Evolutionary conservation across 116 monocot genomes (phyloP), one percentile per base, ranked within the genome.

Genomic region (Posidonia oceanica): DNA sequence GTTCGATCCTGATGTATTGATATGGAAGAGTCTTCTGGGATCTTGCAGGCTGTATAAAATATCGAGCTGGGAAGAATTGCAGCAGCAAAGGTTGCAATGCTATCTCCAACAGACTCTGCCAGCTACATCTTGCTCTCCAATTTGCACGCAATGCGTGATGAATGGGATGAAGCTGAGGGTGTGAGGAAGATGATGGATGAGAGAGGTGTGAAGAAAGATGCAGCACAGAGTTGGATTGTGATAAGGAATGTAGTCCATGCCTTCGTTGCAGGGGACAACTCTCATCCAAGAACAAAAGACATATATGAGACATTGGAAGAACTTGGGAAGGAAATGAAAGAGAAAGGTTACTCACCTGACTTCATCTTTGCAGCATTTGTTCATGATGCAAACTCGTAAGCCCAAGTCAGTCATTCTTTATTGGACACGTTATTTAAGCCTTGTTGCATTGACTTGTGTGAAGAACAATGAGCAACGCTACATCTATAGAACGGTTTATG

Each of bases 141-240:
- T 81, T 65, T 87, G 69, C 78, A 73, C 63, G 69, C 63, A 17
- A 63, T 62, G 55, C 60, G 42, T 5, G 73, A 55, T 69, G 78
- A 79, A 69, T 79, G 69, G 73, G 69, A 64, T 4, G 72, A 69
- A 3, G 69, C 54, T 10, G 75, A 81, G 58, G 76, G 39, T 21
- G 80, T 79, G 48, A 80, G 91, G 75, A 76, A 41, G 64, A 63
- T 54, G 69, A 83, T 87, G 87, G 81, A 85, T 42, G 71, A 83
- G 52, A 72, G 68, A 15, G 87, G 83, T 63, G 77, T 85, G 51
- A 85, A 73, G 79, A 91, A 91, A 73, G 81, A 70, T 39, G 81
- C 87, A 42, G 87, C 81, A 41, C 79, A 75, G 77, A 91, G 91
- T 79, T 84, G 84, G 82, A 91, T 91, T 76, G 76, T 84, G 77